Base-by-base conservation (phyloP, 2,329 filamentous ascomycete genomes). In the Colletotrichum sp. region DNA sequence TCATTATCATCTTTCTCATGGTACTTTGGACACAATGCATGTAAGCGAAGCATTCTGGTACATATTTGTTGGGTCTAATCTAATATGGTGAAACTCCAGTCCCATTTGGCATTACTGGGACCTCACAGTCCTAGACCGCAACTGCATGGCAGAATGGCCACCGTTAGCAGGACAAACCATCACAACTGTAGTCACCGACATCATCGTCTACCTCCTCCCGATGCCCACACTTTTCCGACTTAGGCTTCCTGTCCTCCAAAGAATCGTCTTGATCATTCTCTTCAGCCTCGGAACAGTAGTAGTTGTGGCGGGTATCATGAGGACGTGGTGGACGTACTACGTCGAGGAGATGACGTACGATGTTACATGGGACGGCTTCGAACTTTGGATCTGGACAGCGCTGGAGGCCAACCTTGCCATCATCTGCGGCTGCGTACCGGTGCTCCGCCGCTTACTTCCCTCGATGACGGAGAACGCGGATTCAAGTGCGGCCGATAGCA, bases 351-450 rank as follows among this genome's bases (percentile, higher is more conserved):
- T 48, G 18, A 85, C 83, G 1, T 86, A 84, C 78, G 85, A 87
- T 74, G 82, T 86, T 1, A 87, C 85, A 4, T 87, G 85, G 85
- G 78, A 85, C 24, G 84, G 84, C 4, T 84, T 84, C 60, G 77
- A 84, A 12, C 79, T 87, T 21, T 87, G 85, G 85, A 83, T 85
- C 32, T 86, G 85, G 85, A 85, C 85, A 2, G 83, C 85, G 3
- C 80, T 86, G 24, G 85, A 87, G 74, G 84, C 83, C 1, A 85
- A 86, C 67, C 76, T 86, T 26, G 85, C 84, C n/a, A 82, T 87
- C 28, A 84, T 86, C 48, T 86, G 85, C 65, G 85, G 85, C 30
- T 86, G 83, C 43, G 81, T 58, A 5, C 57, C 57, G 3, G 36
- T 36, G n/a, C 28, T 60, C 13, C 34, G 58, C 18, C 12, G 66